Evolutionary conservation across 208 protist species (phyloP).

Genomic region (Leishmania mexicana): DNA sequence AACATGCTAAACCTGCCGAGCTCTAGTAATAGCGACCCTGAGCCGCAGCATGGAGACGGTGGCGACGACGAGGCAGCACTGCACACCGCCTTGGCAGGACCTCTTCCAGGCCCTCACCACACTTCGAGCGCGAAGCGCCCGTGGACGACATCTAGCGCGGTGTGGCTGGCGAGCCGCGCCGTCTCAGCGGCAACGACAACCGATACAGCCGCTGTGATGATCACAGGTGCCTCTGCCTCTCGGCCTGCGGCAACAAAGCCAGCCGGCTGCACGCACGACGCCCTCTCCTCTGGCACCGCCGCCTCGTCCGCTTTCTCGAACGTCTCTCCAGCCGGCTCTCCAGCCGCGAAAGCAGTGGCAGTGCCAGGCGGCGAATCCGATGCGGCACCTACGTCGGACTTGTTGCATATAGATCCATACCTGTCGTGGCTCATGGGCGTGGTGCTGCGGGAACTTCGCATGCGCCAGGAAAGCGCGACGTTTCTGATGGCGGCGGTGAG

Average conservation of each 20-base stretch:
- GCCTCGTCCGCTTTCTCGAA: slow-evolving; percentile 22
- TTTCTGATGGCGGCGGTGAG: slow-evolving; percentile 63
- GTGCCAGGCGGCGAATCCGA: background rate
- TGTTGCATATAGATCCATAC: slow-evolving; percentile 65
- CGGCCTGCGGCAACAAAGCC: background rate
- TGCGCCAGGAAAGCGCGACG: slow-evolving; percentile 77
- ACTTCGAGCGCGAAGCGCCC: slow-evolving; percentile 19
- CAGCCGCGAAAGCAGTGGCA: background rate
- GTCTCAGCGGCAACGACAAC: background rate
- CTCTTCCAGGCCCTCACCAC: slow-evolving; percentile 1
- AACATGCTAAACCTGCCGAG: slow-evolving; percentile 7
- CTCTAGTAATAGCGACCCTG: background rate
- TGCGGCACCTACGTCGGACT: background rate
- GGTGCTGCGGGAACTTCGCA: slow-evolving; percentile 73
- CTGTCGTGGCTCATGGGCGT: slow-evolving; percentile 85
- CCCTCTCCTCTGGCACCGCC: slow-evolving; percentile 1
- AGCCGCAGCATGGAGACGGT: slow-evolving; percentile 1
- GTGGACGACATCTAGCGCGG: slow-evolving; percentile 26
- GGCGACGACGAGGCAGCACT: slow-evolving; percentile 1
- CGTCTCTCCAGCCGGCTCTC: slow-evolving; percentile 5
- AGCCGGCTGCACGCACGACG: background rate
- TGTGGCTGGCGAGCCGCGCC: background rate
- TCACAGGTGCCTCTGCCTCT: background rate
- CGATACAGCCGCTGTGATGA: background rate
- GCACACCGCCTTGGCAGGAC: background rate